A percentile compares a stretch with the other conserved stretches of the same genome.
These are phyloP conservation scores for Lepidium didymum DNA, from an alignment of 345 rosid genomes.

Conservation along the genomic window DNA sequence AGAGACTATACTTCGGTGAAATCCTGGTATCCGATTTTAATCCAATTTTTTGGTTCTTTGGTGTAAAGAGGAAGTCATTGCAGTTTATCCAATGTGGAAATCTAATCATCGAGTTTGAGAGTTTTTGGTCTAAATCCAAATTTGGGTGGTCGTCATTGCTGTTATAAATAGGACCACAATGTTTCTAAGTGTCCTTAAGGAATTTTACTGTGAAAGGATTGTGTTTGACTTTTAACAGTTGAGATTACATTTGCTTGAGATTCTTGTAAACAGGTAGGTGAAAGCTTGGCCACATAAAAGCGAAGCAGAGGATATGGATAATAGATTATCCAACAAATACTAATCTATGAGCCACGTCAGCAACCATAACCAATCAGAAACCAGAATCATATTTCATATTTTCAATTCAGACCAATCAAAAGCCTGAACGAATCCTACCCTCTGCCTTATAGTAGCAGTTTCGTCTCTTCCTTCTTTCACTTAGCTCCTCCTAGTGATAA, in stretches of 20 bases:
- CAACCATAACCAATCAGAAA: conserved; percentile 43
- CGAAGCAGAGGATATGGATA: conserved; percentile 22
- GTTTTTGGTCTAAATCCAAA: neutral
- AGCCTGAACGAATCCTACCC: conserved; percentile 37
- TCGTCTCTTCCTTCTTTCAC: conserved; percentile 18
- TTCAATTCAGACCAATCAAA: conserved; percentile 36
- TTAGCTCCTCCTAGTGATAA: conserved; percentile 7
- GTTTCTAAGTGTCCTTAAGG: neutral
- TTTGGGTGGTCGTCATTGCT: neutral
- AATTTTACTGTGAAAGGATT: neutral
- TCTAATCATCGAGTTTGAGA: neutral
- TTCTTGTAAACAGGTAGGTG: neutral
- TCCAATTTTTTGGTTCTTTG: neutral
- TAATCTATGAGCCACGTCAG: conserved; percentile 45
- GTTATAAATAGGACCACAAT: neutral
- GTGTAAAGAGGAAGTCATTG: neutral
- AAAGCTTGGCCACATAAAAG: conserved; percentile 26
- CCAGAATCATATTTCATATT: conserved; percentile 51
- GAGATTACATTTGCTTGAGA: conserved; percentile 5
- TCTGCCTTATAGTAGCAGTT: conserved; percentile 43
- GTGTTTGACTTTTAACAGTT: conserved; percentile 7
- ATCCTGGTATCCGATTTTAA: neutral
- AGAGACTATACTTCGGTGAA: neutral
- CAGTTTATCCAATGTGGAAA: neutral
- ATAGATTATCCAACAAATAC: conserved; percentile 38